phyloP scores from a whole-genome alignment of 345 rosid genomes.

The Eutrema japonicum region DNA sequence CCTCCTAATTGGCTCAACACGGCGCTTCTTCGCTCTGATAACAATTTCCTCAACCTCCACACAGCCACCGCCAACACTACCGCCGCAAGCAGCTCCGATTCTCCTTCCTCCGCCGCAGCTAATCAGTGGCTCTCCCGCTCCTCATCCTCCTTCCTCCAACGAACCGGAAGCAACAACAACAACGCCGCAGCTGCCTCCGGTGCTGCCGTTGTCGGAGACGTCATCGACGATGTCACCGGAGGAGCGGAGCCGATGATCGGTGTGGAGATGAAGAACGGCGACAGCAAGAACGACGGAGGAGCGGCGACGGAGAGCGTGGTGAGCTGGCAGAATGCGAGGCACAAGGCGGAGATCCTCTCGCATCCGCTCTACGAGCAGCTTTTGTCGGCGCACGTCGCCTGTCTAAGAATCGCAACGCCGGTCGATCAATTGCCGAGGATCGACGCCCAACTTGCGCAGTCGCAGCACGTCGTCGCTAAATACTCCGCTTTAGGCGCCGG shows the following conservation, averaged over 20 bases:
- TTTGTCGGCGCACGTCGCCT: constrained; percentile 87
- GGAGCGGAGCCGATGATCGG: constrained; percentile 53
- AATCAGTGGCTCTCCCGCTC: constrained; percentile 78
- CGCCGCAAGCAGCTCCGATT: constrained; percentile 48
- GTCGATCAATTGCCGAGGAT: constrained; percentile 95
- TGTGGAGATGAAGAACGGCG: constrained; percentile 40
- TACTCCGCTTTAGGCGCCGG: constrained; percentile 69
- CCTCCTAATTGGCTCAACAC: constrained; percentile 91
- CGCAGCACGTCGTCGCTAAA: constrained; percentile 87
- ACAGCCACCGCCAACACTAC: constrained; percentile 48
- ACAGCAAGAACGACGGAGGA: constrained; percentile 44
- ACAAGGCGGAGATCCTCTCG: constrained; percentile 81
- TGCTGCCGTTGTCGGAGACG: constrained; percentile 56
- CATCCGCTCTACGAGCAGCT: constrained; percentile 95
- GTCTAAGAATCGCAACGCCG: constrained; percentile 90
- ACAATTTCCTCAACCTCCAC: constrained; percentile 83
- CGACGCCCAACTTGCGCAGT: constrained; percentile 95
- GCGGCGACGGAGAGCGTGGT: constrained; percentile 53
- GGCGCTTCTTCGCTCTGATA: constrained; percentile 73
- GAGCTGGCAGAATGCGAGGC: constrained; percentile 89
- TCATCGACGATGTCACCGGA: constrained; percentile 60
- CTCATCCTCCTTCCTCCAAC: constrained; percentile 52
- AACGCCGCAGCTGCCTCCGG: constrained; percentile 55
- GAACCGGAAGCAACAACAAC: constrained; percentile 66
- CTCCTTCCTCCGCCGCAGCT: constrained; percentile 50